These are phyloP conservation scores for Crassisporium funariophilum DNA, from an alignment of 768 basidiomycete species.

Conservation along the genomic window DNA sequence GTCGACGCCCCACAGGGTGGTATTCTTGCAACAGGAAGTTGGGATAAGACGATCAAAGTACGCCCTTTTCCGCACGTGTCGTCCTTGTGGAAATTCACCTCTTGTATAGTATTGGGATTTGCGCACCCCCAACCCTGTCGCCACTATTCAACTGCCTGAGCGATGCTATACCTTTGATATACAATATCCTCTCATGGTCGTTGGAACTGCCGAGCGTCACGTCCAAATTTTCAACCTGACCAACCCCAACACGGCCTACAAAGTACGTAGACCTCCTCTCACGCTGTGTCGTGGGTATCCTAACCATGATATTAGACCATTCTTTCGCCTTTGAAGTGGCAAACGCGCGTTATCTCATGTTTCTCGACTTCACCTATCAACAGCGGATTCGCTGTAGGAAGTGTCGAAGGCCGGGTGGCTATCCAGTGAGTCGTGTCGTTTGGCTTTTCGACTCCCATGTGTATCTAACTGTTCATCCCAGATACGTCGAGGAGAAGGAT, in stretches of 20 bases:
- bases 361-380: constrained; percentile 62
- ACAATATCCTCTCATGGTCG: constrained; percentile 82
- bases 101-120: constrained; percentile 87
- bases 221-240: constrained; percentile 87
- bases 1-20: constrained; percentile 74
- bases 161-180: constrained; percentile 89
- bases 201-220: constrained; percentile 91
- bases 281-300: neutral
- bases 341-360: constrained; percentile 84
- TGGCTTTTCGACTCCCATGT: neutral
- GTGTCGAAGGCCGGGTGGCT: constrained; percentile 89
- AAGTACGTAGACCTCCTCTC: constrained; percentile 44
- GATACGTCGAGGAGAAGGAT: constrained; percentile 89
- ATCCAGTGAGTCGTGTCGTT: constrained; percentile 75
- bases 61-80: constrained; percentile 16
- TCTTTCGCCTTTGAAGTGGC: constrained; percentile 89
- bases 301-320: constrained; percentile 54
- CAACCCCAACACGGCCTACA: constrained; percentile 78
- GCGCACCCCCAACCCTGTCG: constrained; percentile 72
- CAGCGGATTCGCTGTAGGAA: constrained; percentile 82
- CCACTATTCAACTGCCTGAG: constrained; percentile 82
- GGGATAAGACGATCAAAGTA: constrained; percentile 98
- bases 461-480: constrained; percentile 27
- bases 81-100: constrained; percentile 5
- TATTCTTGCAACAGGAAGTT: constrained; percentile 90